Conservation (phyloP, 2,329 filamentous ascomycete species). For the Stenocarpella maydis region DNA sequence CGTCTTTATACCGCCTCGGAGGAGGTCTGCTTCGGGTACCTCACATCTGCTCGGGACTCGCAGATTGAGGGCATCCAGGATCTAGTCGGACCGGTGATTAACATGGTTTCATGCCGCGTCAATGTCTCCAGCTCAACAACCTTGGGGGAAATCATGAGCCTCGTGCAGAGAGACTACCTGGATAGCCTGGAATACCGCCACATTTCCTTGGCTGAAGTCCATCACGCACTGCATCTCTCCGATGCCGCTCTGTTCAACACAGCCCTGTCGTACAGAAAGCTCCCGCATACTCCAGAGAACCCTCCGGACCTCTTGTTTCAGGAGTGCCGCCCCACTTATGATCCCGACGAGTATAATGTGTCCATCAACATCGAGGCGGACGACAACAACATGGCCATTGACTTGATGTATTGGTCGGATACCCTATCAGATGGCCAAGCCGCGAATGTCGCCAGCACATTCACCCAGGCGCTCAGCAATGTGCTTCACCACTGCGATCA, state of each 20-base stretch:
- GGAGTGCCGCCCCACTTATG: conserved; percentile 4
- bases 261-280: conserved; percentile 1
- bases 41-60: conserved; percentile 40
- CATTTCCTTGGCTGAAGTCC: conserved; percentile 10
- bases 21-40: conserved; percentile 37
- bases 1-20: conserved; percentile 25
- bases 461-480: conserved; percentile 6
- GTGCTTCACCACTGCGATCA: neutral
- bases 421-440: neutral
- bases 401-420: conserved; percentile 5
- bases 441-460: neutral
- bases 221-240: neutral
- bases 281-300: neutral
- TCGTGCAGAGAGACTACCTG: conserved; percentile 14
- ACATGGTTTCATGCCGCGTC: conserved; percentile 2
- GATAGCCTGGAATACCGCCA: conserved; percentile 15
- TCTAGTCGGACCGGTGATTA: conserved; percentile 38
- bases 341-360: conserved; percentile 19
- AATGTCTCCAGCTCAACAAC: neutral
- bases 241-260: conserved; percentile 10
- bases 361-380: conserved; percentile 16
- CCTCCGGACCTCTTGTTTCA: neutral
- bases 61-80: conserved; percentile 38
- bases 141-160: neutral
- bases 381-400: neutral